Percentiles rank a stretch among this genome's conserved stretches.
Evolutionary conservation across 495 filamentous ascomycete species (phyloP).

Genomic region (Penicillium coffeae): DNA sequence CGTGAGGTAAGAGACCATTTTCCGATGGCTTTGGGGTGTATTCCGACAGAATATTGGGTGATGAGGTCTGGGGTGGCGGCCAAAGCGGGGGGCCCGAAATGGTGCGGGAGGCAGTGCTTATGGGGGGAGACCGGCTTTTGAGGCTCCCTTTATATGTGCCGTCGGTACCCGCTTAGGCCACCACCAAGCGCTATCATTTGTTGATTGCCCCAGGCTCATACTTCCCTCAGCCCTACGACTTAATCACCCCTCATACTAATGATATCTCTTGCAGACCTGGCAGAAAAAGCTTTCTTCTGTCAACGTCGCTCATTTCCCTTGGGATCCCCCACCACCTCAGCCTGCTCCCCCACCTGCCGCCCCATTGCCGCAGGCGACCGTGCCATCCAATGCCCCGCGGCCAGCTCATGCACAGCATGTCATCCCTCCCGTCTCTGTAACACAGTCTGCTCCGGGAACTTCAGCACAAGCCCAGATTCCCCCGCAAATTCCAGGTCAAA

Average conservation of each 20-base stretch:
- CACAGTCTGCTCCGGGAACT: constrained; percentile 27
- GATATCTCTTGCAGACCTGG: constrained; percentile 65
- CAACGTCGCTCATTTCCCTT: constrained; percentile 83
- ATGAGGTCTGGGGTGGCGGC: constrained; percentile 14
- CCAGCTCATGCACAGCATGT: constrained; percentile 34
- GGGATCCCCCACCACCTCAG: constrained; percentile 72
- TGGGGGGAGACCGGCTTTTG: constrained; percentile 39
- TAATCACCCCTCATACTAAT: constrained; percentile 3
- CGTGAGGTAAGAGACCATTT: constrained; percentile 59
- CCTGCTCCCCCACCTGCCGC: constrained; percentile 39
- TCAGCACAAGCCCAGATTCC: not conserved
- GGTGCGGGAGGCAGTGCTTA: constrained; percentile 41
- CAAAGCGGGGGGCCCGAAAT: constrained; percentile 32
- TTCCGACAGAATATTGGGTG: constrained; percentile 13
- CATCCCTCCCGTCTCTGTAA: constrained; percentile 26
- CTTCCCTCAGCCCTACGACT: not conserved
- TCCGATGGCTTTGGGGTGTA: constrained; percentile 10
- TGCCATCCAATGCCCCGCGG: constrained; percentile 58
- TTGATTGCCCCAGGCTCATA: constrained; percentile 5
- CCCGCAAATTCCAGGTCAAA: not conserved
- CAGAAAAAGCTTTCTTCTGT: constrained; percentile 81
- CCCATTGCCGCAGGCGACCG: constrained; percentile 44
- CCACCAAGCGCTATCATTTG: constrained; percentile 27
- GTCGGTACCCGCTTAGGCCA: constrained; percentile 30
- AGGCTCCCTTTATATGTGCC: constrained; percentile 42